Conservation (phyloP, 2,329 filamentous ascomycete genomes). For the Teratosphaeria gauchensis region DNA sequence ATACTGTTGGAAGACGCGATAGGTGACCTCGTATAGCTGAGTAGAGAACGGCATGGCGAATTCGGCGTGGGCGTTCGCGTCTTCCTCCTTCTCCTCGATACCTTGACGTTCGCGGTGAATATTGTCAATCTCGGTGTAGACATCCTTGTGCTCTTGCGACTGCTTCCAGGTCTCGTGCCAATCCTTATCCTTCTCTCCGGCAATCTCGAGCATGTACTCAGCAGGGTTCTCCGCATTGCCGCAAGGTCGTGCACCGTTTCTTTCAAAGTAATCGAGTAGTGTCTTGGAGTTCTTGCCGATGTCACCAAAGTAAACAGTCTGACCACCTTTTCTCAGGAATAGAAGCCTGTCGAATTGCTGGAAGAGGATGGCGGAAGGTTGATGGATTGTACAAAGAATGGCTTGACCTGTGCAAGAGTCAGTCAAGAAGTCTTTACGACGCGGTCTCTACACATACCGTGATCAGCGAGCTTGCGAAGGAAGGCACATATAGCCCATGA, state of each 20-base stretch:
- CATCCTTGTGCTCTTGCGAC: slow-evolving; percentile 19
- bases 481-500: slow-evolving; percentile 56
- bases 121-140: slow-evolving; percentile 31
- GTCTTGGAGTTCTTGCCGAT: slow-evolving; percentile 33
- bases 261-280: slow-evolving; percentile 47
- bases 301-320: slow-evolving; percentile 40
- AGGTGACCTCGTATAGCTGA: slow-evolving; percentile 29
- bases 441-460: not conserved
- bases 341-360: slow-evolving; percentile 37
- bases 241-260: slow-evolving; percentile 52
- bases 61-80: slow-evolving; percentile 29
- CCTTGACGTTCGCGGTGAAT: slow-evolving; percentile 29
- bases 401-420: slow-evolving; percentile 20
- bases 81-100: slow-evolving; percentile 20
- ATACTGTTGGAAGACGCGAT: slow-evolving; percentile 36
- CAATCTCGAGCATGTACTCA: slow-evolving; percentile 60
- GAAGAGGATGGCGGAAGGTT: slow-evolving; percentile 36
- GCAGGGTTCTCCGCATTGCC: slow-evolving; percentile 55
- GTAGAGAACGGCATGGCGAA: slow-evolving; percentile 34
- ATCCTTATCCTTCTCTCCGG: slow-evolving; percentile 28
- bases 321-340: slow-evolving; percentile 34
- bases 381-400: slow-evolving; percentile 40
- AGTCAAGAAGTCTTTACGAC: not conserved
- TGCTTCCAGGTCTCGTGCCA: slow-evolving; percentile 34
- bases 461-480: slow-evolving; percentile 49